These are phyloP conservation scores for Aspergillus heteromorphus DNA, from an alignment of 495 filamentous ascomycete genomes.

Conservation along the genomic window DNA sequence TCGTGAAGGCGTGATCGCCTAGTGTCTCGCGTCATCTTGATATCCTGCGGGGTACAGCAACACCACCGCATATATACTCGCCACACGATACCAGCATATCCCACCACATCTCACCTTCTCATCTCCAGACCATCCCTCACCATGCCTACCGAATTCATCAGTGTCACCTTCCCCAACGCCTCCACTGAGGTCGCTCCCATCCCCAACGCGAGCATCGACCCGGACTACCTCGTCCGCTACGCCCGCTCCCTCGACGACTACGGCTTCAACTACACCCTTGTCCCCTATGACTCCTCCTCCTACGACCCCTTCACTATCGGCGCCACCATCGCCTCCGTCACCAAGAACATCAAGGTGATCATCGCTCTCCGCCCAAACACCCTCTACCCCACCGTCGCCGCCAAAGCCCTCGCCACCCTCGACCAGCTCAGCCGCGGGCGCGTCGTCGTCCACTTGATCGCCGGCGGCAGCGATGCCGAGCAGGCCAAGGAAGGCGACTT, in stretches of 20 bases:
- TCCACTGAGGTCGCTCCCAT: slow-evolving; percentile 48
- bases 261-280: slow-evolving; percentile 49
- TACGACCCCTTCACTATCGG: slow-evolving; percentile 49
- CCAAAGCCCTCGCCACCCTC: slow-evolving; percentile 50
- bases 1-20: not conserved
- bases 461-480: slow-evolving; percentile 48
- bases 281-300: slow-evolving; percentile 46
- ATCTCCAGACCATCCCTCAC: slow-evolving; percentile 7
- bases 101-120: not conserved
- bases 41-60: not conserved
- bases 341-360: slow-evolving; percentile 51
- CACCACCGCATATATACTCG: not conserved
- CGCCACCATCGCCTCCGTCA: slow-evolving; percentile 45
- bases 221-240: slow-evolving; percentile 42
- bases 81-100: not conserved
- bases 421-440: slow-evolving; percentile 47
- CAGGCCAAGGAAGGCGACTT: slow-evolving; percentile 51
- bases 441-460: slow-evolving; percentile 52
- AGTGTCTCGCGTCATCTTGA: not conserved
- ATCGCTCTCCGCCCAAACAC: slow-evolving; percentile 54
- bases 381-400: slow-evolving; percentile 49
- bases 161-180: slow-evolving; percentile 43
- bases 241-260: slow-evolving; percentile 48
- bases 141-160: slow-evolving; percentile 53
- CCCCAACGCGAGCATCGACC: slow-evolving; percentile 40